Evolutionary conservation across 441 rosid genomes (phyloP), one percentile per base, ranked within the genome.

Genomic region (Pelargonium australe): DNA sequence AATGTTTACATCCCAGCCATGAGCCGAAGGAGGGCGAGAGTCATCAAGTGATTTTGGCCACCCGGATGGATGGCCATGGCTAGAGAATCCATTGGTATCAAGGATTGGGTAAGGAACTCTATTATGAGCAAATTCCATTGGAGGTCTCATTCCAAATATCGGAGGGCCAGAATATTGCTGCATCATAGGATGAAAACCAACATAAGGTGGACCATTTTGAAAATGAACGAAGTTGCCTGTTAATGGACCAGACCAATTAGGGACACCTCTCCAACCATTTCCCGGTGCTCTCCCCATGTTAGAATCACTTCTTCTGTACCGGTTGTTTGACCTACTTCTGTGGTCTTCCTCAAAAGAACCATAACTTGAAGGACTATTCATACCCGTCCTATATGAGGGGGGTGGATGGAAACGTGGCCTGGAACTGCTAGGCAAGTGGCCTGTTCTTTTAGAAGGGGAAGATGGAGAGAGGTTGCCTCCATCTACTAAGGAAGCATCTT

Each of bases 121-220:
- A 23, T n/a, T 2, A 12, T 61, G 64, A 61, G 31, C 13, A 31
- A 23, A 43, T n/a, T 44, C 69, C 28, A 66, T 66, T 3, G 53
- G 31, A 66, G 69, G 58, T 66, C 69, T 44, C 19, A 66, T 20
- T 16, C 69, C 69, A 19, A 66, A 45, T 8, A 66, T 43, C 12
- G 69, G 69, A 7, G 69, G 69, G 57, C 53, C 53, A 45, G 69
- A 25, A 19, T 45, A 66, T 4, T 66, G 69, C 53, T 45, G 69
- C 69, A 66, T 66, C 53, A 66, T 66, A 37, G 69, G 69, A 19
- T 66, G 69, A 51, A 66, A 66, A n/a, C 57, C 57, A 44, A 45
- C 69, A 19, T 12, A 45, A 66, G 69, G 69, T 45, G 37, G 60
- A 45, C 69, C 69, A 28, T 45, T 20, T 41, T 66, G 69, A 45